Conservation (phyloP, 2,329 filamentous ascomycete species). For the Aspergillus quadrilineatus region DNA sequence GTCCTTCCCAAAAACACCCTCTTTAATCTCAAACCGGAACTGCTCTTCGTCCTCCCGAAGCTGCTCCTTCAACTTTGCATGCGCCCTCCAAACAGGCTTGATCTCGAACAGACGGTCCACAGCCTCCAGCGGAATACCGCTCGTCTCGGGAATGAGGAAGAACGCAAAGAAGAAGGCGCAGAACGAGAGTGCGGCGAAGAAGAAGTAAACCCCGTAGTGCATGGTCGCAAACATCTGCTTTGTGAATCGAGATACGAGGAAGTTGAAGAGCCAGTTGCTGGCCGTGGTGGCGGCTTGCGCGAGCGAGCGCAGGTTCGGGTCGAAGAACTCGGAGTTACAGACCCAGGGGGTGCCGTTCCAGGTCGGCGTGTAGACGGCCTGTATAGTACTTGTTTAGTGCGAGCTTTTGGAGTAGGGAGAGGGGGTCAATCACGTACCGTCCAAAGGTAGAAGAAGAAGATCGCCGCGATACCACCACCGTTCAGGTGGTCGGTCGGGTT, state of each 20-base stretch:
- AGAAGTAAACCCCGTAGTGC: conserved; percentile 66
- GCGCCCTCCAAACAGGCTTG: conserved; percentile 38
- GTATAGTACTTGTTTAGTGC: not conserved
- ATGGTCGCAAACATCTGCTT: conserved; percentile 43
- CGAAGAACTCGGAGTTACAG: conserved; percentile 71
- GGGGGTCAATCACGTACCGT: conserved; percentile 38
- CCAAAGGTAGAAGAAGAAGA: conserved; percentile 71
- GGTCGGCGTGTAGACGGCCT: conserved; percentile 65
- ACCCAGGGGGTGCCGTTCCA: conserved; percentile 79
- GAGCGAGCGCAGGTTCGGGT: conserved; percentile 65
- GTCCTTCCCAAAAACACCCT: conserved; percentile 21
- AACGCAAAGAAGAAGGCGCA: conserved; percentile 59
- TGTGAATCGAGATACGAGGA: conserved; percentile 38
- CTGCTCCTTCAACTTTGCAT: conserved; percentile 32
- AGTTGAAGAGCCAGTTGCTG: conserved; percentile 39
- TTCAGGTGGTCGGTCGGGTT: conserved; percentile 25
- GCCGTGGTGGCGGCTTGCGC: conserved; percentile 65
- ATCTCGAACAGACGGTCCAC: conserved; percentile 62
- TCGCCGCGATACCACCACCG: conserved; percentile 42
- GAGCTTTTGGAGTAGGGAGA: not conserved
- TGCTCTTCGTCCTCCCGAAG: conserved; percentile 37
- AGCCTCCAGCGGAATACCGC: conserved; percentile 56
- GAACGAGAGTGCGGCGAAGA: conserved; percentile 65
- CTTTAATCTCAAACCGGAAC: conserved; percentile 34
- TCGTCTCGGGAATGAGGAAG: conserved; percentile 66